Conservation (phyloP, 257 asterid genomes). For the Lithospermum erythrorhizon region DNA sequence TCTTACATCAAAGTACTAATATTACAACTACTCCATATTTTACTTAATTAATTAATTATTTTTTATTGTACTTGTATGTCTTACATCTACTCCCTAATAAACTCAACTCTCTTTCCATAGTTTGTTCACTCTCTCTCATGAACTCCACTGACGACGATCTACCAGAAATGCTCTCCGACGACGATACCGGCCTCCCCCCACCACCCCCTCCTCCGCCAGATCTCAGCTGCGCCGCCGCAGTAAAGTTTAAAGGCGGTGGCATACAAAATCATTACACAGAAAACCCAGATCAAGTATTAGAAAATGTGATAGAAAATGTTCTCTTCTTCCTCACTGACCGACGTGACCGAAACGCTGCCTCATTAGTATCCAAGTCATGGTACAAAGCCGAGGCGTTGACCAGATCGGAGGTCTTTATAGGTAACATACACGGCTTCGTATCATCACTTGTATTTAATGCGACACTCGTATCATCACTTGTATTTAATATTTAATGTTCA, state of each 20-base stretch:
- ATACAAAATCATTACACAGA: slow-evolving; percentile 11
- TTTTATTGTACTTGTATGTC: too few species aligned
- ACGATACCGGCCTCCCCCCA: slow-evolving; percentile 12
- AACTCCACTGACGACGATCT: slow-evolving; percentile 15
- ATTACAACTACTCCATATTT: too few species aligned
- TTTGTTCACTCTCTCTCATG: neutral
- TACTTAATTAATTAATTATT: too few species aligned
- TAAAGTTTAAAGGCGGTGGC: neutral
- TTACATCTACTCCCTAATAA: neutral
- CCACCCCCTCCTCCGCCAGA: slow-evolving; percentile 16
- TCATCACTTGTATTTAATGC: too few species aligned
- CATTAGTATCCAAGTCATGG: slow-evolving; percentile 46
- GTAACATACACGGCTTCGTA: too few species aligned
- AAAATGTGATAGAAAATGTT: slow-evolving; percentile 41
- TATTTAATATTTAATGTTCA: too few species aligned
- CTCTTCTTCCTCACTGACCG: slow-evolving; percentile 38
- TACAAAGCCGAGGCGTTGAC: slow-evolving; percentile 37
- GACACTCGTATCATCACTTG: too few species aligned
- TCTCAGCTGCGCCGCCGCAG: slow-evolving; percentile 10
- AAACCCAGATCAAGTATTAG: slow-evolving; percentile 35
- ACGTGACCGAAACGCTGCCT: slow-evolving; percentile 43
- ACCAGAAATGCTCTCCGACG: slow-evolving; percentile 37
- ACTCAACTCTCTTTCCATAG: neutral
- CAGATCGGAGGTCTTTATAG: slow-evolving; percentile 44
- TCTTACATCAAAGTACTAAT: too few species aligned